Evolutionary conservation across 2,329 filamentous ascomycete genomes (phyloP), one percentile per base, ranked within the genome.

Genomic region (Scorias spongiosa): DNA sequence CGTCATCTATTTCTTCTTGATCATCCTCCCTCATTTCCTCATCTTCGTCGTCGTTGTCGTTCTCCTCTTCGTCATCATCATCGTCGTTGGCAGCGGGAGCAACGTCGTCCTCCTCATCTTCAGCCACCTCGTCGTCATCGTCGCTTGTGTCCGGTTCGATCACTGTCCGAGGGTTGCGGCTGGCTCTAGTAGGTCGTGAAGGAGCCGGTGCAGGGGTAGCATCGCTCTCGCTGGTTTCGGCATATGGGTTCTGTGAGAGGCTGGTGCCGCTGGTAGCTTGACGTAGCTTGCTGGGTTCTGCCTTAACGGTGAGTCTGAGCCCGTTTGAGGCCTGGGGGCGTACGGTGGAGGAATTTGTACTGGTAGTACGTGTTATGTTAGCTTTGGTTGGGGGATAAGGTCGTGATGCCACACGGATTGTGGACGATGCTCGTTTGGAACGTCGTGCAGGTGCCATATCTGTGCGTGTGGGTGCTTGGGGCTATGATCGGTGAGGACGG

Each of bases 271-370:
- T 62, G 1, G 65, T 70, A 32, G 66, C 68, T 45, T 70, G 63
- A 43, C 67, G 60, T 18, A 71, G 61, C 56, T 67, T 70, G 57
- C 60, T 66, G 14, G 68, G 68, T 2, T 66, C 65, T 11, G 67
- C 66, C 48, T 70, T 70, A 49, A 71, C 67, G 34, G 67, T 71
- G 46, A 71, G 62, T 44, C 65, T 62, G 44, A 71, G 64, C 42
- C 65, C 67, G 46, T 63, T 64, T 47, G 63, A 64, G 37, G 61
- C 61, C 15, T 36, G 46, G 64, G 61, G 42, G 66, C 60, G 46
- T 65, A 64, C 39, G 63, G 61, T 15, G 11, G 32, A 36, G 15
- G 11, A 5, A 15, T 36, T 36, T 12, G 12, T 36, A 36, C 15
- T 15, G 32, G 32, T 9, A 5, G 45, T 47, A 45, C 49, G 49